Percentiles rank a stretch among this genome's conserved stretches.
Conservation (phyloP, 2,329 filamentous ascomycete genomes). For the Raffaelea arxii region DNA sequence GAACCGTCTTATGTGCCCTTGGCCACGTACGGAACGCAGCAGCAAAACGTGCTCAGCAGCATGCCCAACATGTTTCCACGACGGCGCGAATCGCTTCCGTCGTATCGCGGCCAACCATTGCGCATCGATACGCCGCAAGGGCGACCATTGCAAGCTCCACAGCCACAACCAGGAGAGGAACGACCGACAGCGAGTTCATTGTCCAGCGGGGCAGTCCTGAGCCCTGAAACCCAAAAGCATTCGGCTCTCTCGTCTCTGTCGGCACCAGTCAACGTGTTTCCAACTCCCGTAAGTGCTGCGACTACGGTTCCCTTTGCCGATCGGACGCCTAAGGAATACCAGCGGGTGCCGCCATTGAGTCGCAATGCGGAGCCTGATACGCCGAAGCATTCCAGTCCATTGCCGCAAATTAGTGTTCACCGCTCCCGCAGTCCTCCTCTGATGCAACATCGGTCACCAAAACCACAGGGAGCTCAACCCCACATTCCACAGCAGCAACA, state of each 20-base stretch:
- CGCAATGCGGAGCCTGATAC: constrained; percentile 43
- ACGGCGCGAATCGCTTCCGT: constrained; percentile 48
- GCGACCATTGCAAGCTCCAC: constrained; percentile 37
- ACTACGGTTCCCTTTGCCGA: constrained; percentile 32
- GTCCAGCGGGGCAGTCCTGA: constrained; percentile 48
- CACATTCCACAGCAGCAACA: background rate
- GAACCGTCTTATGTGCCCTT: constrained; percentile 55
- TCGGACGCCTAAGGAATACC: constrained; percentile 43
- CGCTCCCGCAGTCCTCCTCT: constrained; percentile 29
- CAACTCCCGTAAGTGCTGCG: constrained; percentile 52
- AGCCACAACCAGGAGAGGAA: constrained; percentile 52
- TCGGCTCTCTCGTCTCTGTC: constrained; percentile 44
- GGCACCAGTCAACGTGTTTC: constrained; percentile 43
- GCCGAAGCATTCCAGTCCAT: constrained; percentile 36
- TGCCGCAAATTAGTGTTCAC: constrained; percentile 49
- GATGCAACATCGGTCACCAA: constrained; percentile 34
- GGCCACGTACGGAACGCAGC: constrained; percentile 53
- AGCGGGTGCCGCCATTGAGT: constrained; percentile 47
- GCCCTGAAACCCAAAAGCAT: constrained; percentile 46
- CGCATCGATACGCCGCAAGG: constrained; percentile 55
- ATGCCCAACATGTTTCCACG: constrained; percentile 21
- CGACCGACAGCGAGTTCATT: constrained; percentile 49
- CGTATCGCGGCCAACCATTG: constrained; percentile 51
- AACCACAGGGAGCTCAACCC: constrained; percentile 1
- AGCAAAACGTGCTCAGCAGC: constrained; percentile 18